Evolutionary conservation across 139 green algal genomes (phyloP), one percentile per base, ranked within the genome.

Genomic region (Axilococcus clingmanii): DNA sequence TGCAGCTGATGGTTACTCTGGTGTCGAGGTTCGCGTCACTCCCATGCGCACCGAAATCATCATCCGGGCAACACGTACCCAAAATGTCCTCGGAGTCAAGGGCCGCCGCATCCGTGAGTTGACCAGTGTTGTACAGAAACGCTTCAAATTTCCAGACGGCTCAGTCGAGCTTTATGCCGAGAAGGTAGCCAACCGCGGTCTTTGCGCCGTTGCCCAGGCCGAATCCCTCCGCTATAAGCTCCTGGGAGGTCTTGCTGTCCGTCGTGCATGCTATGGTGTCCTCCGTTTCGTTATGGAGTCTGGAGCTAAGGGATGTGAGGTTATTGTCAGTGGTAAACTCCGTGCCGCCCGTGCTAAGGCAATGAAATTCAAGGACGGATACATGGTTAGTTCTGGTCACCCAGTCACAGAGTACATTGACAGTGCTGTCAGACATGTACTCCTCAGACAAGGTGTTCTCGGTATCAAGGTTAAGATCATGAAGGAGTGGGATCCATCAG

Each of bases 351-450:
- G 93, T 79, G 93, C 92, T 67, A 99, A 99, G 86, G 64, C 66
- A 61, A 99, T 99, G 93, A 99, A 99, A 83, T 99, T 99, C 87
- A 96, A 95, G 79, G 87, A 94, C 55, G 86, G 86, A 15, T 95
- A 89, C 72, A 94, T 95, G 87, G 81, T 95, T 49, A 92, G 84
- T 23, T 85, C 79, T 24, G 93, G 93, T 48, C 57, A 94, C 57
- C 91, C 92, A 6, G 66, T 76, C 15, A 52, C 55, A 0, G 75
- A 93, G 19, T 99, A 97, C 86, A 92, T 99, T 44, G 93, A 98
- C 60, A 46, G 51, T 7, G 82, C 86, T n/a, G 82, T 95, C 22
- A 82, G 91, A 47, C 93, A 99, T 80, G 93, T 98, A 32, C 63
- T 97, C 65, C 71, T 99, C 56, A 76, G 93, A 35, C 93, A 99